Evolutionary conservation across 1,284 basidiomycete genomes (phyloP).

Genomic region (Malassezia arunalokei): DNA sequence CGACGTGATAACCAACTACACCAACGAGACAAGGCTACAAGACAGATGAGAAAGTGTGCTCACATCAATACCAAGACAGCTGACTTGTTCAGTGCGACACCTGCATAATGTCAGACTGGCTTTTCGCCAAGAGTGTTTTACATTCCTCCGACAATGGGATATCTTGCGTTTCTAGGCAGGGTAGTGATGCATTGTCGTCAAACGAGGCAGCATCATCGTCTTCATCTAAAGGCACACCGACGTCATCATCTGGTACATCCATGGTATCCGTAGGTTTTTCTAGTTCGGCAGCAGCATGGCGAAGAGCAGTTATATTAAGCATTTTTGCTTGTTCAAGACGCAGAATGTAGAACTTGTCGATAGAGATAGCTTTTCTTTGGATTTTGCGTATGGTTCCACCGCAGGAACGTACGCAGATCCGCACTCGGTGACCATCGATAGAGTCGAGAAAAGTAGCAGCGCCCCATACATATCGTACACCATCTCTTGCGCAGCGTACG

Average conservation of each 20-base stretch:
- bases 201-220: neutral
- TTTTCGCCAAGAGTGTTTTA: neutral
- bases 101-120: neutral
- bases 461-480: slow-evolving; percentile 12
- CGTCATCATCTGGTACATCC: neutral
- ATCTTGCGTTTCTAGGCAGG: neutral
- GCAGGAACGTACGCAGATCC: slow-evolving; percentile 8
- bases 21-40: slow-evolving; percentile 18
- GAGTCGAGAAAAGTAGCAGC: slow-evolving; percentile 7
- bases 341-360: slow-evolving; percentile 9
- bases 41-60: no score
- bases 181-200: neutral
- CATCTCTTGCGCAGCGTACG: slow-evolving; percentile 12
- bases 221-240: neutral
- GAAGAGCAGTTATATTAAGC: neutral
- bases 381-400: slow-evolving; percentile 13
- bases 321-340: slow-evolving; percentile 6
- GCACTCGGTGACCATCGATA: slow-evolving; percentile 5
- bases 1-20: slow-evolving; percentile 22
- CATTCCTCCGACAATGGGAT: neutral
- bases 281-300: neutral
- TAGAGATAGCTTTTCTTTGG: slow-evolving; percentile 10
- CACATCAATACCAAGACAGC: neutral
- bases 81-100: no score
- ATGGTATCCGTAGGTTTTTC: neutral